Evolutionary conservation across 148 eudicot genomes (phyloP), one percentile per base, ranked within the genome.

Genomic region (Nepenthes mirabilis): DNA sequence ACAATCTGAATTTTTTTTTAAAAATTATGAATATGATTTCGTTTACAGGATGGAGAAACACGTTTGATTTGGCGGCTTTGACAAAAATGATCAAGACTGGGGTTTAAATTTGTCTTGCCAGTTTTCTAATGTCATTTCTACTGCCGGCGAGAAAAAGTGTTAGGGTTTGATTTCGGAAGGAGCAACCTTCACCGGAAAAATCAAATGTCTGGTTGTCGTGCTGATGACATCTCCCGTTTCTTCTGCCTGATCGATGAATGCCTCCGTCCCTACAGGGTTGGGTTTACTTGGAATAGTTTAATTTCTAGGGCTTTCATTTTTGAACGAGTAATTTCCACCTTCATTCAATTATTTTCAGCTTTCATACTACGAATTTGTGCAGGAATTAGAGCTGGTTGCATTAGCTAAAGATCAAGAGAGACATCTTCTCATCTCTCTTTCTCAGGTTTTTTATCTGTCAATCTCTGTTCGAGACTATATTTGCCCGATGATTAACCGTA

Each of bases 401-500:
- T 32, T 79, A 1, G 52, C 68, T 49, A 65, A 59, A 52, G 71
- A 71, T 23, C 57, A 49, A 7, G 82, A 83, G 63, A 72, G 66
- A 59, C 11, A 62, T 6, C 77, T 84, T 13, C 63, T 87, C 43
- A 65, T 71, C 60, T 56, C 74, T 34, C 81, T 82, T 48, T 82
- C 86, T 14, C 72, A 62, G 71, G 78, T 78, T 51, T 68, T 47
- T 68, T 65, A 9, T 53, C 57, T 58, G 49, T 70, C 33, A 5
- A 36, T 4, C 57, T 34, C 47, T 2, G 34, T 35, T 60, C n/a
- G 11, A 14, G 5, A 36, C 12, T 14, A 47, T 35, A 11, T 63
- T 34, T 33, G 11, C 13, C 56, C 37, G 36, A 8, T 34, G 53
- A 37, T 69, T 36, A 1, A 9, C 66, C 61, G 57, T 60, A 58